phyloP scores from a whole-genome alignment of 257 asterid genomes.

The Euphrasia confusa region DNA sequence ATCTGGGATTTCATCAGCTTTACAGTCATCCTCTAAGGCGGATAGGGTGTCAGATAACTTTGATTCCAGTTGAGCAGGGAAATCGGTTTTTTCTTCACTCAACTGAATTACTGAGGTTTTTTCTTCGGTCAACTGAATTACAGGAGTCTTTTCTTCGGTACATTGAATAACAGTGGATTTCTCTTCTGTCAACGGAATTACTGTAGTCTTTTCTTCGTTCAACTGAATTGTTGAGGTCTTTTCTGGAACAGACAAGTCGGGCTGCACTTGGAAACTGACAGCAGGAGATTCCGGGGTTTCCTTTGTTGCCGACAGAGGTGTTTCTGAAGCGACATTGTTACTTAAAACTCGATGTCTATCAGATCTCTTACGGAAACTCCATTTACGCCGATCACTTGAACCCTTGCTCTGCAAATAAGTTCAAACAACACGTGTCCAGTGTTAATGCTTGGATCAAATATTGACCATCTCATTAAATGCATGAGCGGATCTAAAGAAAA shows the following conservation, averaged over 20 bases:
- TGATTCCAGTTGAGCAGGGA: slow-evolving; percentile 30
- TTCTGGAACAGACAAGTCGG: slow-evolving; percentile 40
- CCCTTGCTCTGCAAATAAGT: slow-evolving; percentile 55
- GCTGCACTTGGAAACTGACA: slow-evolving; percentile 41
- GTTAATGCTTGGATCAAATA: slow-evolving; percentile 12
- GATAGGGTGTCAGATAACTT: slow-evolving; percentile 33
- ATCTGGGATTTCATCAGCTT: slow-evolving; percentile 35
- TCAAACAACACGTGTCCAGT: slow-evolving; percentile 3
- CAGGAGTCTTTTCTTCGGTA: slow-evolving; percentile 19
- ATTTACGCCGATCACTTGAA: slow-evolving; percentile 67
- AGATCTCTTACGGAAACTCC: slow-evolving; percentile 93
- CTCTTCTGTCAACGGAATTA: slow-evolving; percentile 41
- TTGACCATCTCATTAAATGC: slow-evolving; percentile 4
- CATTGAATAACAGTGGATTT: slow-evolving; percentile 33
- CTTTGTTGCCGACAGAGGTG: slow-evolving; percentile 53
- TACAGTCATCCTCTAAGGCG: slow-evolving; percentile 32
- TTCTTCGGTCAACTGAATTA: slow-evolving; percentile 17
- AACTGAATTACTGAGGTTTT: slow-evolving; percentile 35
- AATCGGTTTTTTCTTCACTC: slow-evolving; percentile 49
- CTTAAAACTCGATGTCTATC: slow-evolving; percentile 72
- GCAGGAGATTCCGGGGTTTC: slow-evolving; percentile 40
- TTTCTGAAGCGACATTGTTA: slow-evolving; percentile 58
- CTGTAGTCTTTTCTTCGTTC: slow-evolving; percentile 51
- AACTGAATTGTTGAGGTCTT: slow-evolving; percentile 35
- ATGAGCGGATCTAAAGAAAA: slow-evolving; percentile 13